These are phyloP conservation scores for Thalassiosira ordinaria DNA, from an alignment of 352 stramenopile species.

Conservation along the genomic window DNA sequence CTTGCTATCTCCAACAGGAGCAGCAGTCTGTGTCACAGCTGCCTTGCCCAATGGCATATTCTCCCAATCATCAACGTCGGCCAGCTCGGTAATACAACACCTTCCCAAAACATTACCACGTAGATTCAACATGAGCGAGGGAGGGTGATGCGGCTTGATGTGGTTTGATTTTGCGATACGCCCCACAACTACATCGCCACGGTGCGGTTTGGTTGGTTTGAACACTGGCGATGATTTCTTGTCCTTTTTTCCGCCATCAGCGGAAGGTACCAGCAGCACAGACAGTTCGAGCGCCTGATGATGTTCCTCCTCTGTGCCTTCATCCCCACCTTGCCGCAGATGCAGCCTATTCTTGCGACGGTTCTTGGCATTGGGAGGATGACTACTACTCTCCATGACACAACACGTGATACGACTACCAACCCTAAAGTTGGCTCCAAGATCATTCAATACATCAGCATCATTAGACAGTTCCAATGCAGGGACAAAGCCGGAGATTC, in stretches of 20 bases:
- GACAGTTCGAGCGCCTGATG: constrained; percentile 61
- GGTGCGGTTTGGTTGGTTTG: constrained; percentile 57
- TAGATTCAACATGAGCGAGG: constrained; percentile 81
- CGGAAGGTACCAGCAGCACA: constrained; percentile 42
- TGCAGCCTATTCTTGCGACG: constrained; percentile 5
- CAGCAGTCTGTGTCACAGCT: constrained; percentile 11
- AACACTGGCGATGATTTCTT: constrained; percentile 18
- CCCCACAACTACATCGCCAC: constrained; percentile 73
- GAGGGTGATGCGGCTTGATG: constrained; percentile 47
- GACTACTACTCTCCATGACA: constrained; percentile 64
- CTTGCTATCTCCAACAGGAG: constrained; percentile 2
- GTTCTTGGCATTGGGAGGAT: constrained; percentile 2
- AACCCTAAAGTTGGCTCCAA: constrained; percentile 61
- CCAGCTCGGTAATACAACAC: constrained; percentile 83
- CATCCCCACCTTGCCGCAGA: constrained; percentile 29
- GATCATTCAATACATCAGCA: constrained; percentile 74
- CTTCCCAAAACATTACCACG: constrained; percentile 72
- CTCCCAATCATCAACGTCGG: constrained; percentile 82
- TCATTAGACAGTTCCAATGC: constrained; percentile 72
- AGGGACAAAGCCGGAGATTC: constrained; percentile 75
- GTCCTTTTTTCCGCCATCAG: constrained; percentile 20
- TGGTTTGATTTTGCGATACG: no score
- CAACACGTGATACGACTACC: constrained; percentile 65
- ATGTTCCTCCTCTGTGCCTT: constrained; percentile 40
- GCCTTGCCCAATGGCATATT: constrained; percentile 84